A percentile compares a stretch with the other conserved stretches of the same genome.
phyloP scores from a whole-genome alignment of 192 early-diverging fungal species.

The Coemansia biformis region DNA sequence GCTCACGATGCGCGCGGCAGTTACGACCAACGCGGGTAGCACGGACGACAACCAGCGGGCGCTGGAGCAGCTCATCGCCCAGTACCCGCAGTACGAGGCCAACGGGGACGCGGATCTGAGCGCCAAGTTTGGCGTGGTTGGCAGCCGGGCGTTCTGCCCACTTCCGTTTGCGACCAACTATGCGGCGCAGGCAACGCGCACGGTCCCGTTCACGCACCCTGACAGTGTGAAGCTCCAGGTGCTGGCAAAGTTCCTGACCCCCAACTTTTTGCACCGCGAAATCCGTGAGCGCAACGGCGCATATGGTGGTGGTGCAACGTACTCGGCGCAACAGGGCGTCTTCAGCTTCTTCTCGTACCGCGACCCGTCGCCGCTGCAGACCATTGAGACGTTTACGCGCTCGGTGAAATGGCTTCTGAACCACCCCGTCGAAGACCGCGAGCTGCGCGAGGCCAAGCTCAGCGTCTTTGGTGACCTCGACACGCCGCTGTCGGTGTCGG shows the following conservation, averaged over 20 bases:
- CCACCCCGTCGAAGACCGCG: conserved; percentile 48
- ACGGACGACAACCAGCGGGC: conserved; percentile 30
- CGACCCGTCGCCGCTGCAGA: conserved; percentile 73
- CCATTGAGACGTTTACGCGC: conserved; percentile 63
- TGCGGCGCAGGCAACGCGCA: conserved; percentile 62
- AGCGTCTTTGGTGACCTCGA: conserved; percentile 84
- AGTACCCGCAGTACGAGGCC: conserved; percentile 15
- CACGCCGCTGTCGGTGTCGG: conserved; percentile 71
- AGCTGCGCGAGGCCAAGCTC: conserved; percentile 88
- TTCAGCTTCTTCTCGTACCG: conserved; percentile 92
- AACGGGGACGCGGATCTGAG: background rate
- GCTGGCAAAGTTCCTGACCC: conserved; percentile 76
- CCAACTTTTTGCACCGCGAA: conserved; percentile 89
- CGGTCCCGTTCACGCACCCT: conserved; percentile 78
- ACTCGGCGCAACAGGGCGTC: conserved; percentile 66
- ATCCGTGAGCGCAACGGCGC: conserved; percentile 96
- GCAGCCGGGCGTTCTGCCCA: conserved; percentile 67
- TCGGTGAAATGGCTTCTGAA: conserved; percentile 63
- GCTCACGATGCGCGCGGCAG: conserved; percentile 31
- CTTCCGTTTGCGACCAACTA: conserved; percentile 86
- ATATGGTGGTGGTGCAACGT: conserved; percentile 85
- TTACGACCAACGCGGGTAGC: conserved; percentile 31
- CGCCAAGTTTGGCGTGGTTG: conserved; percentile 39
- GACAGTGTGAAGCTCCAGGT: conserved; percentile 77
- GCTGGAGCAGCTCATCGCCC: conserved; percentile 22